Percentiles rank a stretch among this genome's conserved stretches.
Conservation (phyloP, 345 rosid genomes). For the Citropsis articulata region DNA sequence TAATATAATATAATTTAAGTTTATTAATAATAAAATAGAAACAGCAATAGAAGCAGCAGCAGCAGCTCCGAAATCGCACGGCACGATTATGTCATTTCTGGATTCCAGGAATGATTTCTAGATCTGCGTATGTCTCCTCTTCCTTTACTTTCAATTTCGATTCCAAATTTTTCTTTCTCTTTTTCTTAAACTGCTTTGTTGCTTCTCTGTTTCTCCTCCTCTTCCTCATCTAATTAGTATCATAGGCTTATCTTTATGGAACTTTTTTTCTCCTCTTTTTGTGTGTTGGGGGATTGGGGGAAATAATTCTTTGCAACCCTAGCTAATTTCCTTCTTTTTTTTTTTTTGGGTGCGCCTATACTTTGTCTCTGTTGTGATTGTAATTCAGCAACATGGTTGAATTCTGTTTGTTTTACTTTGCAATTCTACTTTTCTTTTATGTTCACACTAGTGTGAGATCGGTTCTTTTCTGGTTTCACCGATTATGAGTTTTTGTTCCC, state of each 20-base stretch:
- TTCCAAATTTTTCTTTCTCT: neutral
- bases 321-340: neutral
- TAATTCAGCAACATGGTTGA: neutral
- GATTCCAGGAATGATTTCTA: constrained; percentile 1
- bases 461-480: neutral
- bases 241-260: too few species aligned
- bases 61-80: neutral
- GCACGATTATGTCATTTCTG: neutral
- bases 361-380: neutral
- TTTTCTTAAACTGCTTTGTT: neutral
- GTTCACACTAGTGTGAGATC: neutral
- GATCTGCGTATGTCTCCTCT: constrained; percentile 28
- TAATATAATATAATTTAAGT: neutral
- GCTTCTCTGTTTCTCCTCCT: neutral
- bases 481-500: neutral
- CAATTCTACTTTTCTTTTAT: neutral
- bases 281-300: neutral
- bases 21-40: neutral
- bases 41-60: neutral
- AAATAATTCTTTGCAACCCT: neutral
- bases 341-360: neutral
- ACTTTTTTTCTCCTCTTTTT: neutral
- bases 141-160: neutral
- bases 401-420: neutral
- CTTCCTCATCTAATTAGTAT: too few species aligned